Evolutionary conservation across 257 asterid species (phyloP).

Genomic region (Solanum clarkiae): DNA sequence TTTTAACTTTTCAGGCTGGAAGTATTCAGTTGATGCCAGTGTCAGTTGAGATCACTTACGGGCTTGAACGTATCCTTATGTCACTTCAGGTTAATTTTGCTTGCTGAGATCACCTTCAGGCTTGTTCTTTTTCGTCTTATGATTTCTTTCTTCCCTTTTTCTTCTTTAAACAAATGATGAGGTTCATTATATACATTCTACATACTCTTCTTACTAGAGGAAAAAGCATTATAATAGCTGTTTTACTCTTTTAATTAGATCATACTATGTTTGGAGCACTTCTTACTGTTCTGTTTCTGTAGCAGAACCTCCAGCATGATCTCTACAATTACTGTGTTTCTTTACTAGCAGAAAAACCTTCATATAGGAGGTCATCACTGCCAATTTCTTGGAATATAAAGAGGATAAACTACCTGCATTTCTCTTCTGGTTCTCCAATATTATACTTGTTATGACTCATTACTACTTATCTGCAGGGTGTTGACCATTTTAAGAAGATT

Average conservation of each 20-base stretch:
- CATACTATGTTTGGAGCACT: neutral
- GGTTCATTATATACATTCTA: neutral
- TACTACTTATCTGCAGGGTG: conserved; percentile 56
- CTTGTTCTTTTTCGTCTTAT: conserved; percentile 1
- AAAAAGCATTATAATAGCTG: neutral
- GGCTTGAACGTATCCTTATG: conserved; percentile 97
- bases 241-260: neutral
- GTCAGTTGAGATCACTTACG: conserved; percentile 94
- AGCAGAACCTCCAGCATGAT: neutral
- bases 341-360: neutral
- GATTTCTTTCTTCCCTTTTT: neutral
- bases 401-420: neutral
- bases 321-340: neutral
- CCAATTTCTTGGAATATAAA: neutral
- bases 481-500: conserved; percentile 95
- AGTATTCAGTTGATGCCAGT: conserved; percentile 80
- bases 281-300: neutral
- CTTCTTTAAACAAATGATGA: neutral
- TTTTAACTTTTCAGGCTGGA: conserved; percentile 57
- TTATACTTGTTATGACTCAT: conserved; percentile 3
- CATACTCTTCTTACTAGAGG: neutral
- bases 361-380: neutral
- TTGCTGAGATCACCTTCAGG: conserved; percentile 1
- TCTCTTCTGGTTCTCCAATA: neutral
- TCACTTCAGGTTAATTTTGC: conserved; percentile 72